These are phyloP conservation scores for Blyttiomyces sp. DNA, from an alignment of 371 early-diverging fungal species.

Conservation along the genomic window DNA sequence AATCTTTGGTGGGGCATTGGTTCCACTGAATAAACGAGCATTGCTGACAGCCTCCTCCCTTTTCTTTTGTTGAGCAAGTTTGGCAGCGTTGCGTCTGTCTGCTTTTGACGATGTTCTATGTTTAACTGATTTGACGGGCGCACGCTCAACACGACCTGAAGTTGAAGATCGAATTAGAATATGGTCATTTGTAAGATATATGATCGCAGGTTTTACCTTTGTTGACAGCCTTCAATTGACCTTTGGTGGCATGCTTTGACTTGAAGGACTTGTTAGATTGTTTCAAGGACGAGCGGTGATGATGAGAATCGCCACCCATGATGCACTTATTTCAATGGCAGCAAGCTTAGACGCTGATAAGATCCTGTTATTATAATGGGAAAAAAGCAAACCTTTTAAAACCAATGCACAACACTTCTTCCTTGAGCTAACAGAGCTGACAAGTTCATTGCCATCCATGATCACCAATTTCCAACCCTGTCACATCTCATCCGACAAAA, in stretches of 20 bases:
- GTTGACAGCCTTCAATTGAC: constrained; percentile 67
- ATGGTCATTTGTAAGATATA: not conserved
- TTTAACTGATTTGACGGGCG: constrained; percentile 44
- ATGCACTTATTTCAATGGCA: no score
- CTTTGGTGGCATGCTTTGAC: constrained; percentile 82
- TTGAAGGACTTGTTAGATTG: constrained; percentile 95
- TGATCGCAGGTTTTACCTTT: constrained; percentile 73
- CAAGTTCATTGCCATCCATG: no score
- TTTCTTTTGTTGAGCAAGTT: constrained; percentile 77
- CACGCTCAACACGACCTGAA: constrained; percentile 67
- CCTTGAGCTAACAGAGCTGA: no score
- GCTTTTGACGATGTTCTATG: constrained; percentile 45
- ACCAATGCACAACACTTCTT: no score
- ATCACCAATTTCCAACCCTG: no score
- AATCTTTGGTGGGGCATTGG: constrained; percentile 81
- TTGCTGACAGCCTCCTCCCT: constrained; percentile 63
- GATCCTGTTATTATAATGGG: no score
- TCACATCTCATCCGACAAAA: no score
- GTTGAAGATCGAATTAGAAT: not conserved
- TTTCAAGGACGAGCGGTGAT: constrained; percentile 58
- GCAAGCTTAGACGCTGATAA: no score
- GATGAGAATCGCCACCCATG: constrained; percentile 4
- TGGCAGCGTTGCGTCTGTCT: constrained; percentile 85
- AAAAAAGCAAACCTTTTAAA: no score
- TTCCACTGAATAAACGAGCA: constrained; percentile 78